Percentiles rank a stretch among this genome's conserved stretches.
These are phyloP conservation scores for Candida ulmi DNA, from an alignment of 805 yeast species.

Conservation along the genomic window DNA sequence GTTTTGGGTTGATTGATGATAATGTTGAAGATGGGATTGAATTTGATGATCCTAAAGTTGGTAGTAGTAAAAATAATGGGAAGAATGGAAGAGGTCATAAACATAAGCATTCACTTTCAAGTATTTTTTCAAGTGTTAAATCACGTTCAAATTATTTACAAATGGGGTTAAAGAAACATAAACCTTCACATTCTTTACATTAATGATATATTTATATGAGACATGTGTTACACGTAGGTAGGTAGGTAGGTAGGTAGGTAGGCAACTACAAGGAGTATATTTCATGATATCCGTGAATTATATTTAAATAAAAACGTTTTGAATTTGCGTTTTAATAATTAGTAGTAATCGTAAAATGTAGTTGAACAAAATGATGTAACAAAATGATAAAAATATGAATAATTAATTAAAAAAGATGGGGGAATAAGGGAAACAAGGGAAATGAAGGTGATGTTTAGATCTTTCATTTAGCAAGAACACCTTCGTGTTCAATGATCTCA, in stretches of 20 bases:
- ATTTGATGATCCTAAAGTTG: not conserved
- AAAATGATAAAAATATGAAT: no score
- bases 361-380: no score
- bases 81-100: constrained; percentile 1
- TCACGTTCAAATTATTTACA: not conserved
- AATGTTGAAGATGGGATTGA: not conserved
- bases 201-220: not conserved
- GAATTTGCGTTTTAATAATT: no score
- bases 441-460: not conserved
- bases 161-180: constrained; percentile 1
- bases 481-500: constrained; percentile 22
- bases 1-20: not conserved
- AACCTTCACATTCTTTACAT: constrained; percentile 2
- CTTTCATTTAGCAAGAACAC: not conserved
- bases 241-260: no score
- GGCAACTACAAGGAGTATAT: no score
- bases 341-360: no score
- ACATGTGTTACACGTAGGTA: no score
- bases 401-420: not conserved
- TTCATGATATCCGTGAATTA: no score
- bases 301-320: no score
- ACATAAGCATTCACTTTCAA: constrained; percentile 4
- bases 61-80: not conserved
- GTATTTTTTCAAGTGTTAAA: constrained; percentile 1
- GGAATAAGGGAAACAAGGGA: not conserved